Percentiles rank a stretch among this genome's conserved stretches.
phyloP scores from a whole-genome alignment of 345 rosid species.

The Hibiscus tridactylites region DNA sequence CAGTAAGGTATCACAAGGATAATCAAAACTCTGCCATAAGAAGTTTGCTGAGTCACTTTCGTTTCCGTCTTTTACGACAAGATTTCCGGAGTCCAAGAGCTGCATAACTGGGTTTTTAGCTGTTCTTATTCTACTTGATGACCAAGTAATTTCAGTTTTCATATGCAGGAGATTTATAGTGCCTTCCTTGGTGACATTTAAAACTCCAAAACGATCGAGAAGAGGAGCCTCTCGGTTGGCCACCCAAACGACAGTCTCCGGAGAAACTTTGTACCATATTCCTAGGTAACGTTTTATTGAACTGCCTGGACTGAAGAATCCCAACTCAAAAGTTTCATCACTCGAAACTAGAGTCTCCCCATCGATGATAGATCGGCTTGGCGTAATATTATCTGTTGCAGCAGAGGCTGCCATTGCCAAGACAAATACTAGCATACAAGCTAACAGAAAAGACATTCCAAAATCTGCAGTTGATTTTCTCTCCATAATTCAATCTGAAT shows the following conservation, averaged over 20 bases:
- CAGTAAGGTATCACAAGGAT: conserved; percentile 34
- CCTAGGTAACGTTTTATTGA: conserved; percentile 3
- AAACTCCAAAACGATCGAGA: conserved; percentile 12
- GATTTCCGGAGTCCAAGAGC: conserved; percentile 38
- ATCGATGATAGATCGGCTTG: neutral
- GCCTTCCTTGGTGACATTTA: conserved; percentile 21
- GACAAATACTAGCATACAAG: neutral
- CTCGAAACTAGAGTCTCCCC: conserved; percentile 24
- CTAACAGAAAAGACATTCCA: neutral
- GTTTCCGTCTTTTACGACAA: conserved; percentile 21
- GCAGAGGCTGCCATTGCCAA: neutral
- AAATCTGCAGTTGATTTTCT: neutral
- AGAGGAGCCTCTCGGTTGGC: conserved; percentile 34
- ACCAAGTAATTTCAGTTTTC: conserved; percentile 18
- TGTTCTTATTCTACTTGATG: conserved; percentile 7
- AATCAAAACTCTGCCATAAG: conserved; percentile 42
- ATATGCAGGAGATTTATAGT: conserved; percentile 9
- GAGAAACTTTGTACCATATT: conserved; percentile 4
- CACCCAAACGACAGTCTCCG: conserved; percentile 32
- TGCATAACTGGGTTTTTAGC: conserved; percentile 24
- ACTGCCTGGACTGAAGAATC: conserved; percentile 6
- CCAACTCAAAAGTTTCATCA: conserved; percentile 4
- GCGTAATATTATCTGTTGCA: neutral
- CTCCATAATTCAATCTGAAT: neutral
- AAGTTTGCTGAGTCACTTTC: neutral